These are phyloP conservation scores for Oenanthe sinensis DNA, from an alignment of 129 eudicot genomes.

Conservation along the genomic window DNA sequence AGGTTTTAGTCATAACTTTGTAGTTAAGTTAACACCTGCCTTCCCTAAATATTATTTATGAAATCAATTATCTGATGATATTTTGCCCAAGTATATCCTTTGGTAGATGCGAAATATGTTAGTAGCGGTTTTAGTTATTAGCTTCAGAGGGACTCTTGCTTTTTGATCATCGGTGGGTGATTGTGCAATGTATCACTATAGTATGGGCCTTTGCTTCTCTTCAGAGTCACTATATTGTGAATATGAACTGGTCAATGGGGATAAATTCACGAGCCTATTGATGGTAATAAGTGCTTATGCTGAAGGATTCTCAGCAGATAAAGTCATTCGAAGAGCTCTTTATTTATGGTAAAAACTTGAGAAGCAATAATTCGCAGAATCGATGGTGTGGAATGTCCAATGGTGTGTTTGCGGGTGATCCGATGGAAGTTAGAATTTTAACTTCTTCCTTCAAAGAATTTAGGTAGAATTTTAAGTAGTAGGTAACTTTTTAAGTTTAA, in stretches of 20 bases:
- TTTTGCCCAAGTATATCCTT: background rate
- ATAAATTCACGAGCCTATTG: constrained; percentile 84
- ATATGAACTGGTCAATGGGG: constrained; percentile 66
- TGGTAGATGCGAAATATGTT: background rate
- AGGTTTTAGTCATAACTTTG: constrained; percentile 31
- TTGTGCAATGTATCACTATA: background rate
- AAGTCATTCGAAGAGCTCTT: constrained; percentile 66
- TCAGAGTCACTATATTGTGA: background rate
- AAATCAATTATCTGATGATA: background rate
- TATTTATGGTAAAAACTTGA: constrained; percentile 88
- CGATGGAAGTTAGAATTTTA: background rate
- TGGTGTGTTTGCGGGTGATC: background rate
- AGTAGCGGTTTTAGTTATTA: background rate
- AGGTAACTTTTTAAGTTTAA: no score
- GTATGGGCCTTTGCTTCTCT: background rate
- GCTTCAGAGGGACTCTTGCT: background rate
- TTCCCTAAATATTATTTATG: background rate
- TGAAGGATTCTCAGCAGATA: constrained; percentile 93
- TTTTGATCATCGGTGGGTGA: background rate
- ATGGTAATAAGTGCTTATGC: constrained; percentile 93
- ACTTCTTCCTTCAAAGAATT: no score
- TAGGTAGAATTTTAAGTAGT: no score
- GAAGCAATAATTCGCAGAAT: constrained; percentile 12
- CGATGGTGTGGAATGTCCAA: background rate
- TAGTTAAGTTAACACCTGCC: background rate